Base-by-base conservation (phyloP, 2,329 filamentous ascomycete genomes). In the Emergomyces pasteurianus region DNA sequence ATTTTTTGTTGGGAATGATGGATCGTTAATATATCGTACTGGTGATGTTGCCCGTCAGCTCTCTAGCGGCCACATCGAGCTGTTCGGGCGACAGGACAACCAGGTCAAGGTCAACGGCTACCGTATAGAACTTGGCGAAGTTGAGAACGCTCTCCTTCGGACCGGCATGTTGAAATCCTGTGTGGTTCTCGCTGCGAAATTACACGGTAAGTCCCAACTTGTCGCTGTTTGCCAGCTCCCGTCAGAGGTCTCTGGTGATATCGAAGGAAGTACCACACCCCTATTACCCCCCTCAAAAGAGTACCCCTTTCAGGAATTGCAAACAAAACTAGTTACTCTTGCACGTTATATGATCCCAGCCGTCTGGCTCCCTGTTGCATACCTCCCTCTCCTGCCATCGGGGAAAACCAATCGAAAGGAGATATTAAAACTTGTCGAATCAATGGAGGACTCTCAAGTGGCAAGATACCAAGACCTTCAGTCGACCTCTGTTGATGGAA, bases 31-130 rank as follows among this genome's bases (percentile, higher is more conserved):
- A 0, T 58, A 58, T 58, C 57, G 57, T 12, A 60, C 58, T n/a
- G 58, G 58, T 2, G 58, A 60, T 38, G 31, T 23, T 3, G 58
- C 52, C 10, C 49, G 52, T 23, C 43, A 56, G 7, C 38, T 46
- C 3, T 38, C 36, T 26, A 40, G 36, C 42, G 50, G 50, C 12
- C 26, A 18, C 4, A n/a, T 60, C 8, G 52, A 60, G 26, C 23
- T 56, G 18, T 43, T 60, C 21, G 58, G 58, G 18, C 58, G 58
- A 34, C 46, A 26, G 28, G 58, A 60, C 40, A 56, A 60, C 49
- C 84, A 84, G 68, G 80, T 85, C 61, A 87, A 88, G 70, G 71
- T 86, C 26, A 75, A 77, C 2, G 86, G 86, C 31, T 83, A 81
- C 64, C 75, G 84, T 55, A 80, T 85, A 52, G 86, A 83, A 71